Evolutionary conservation across 2,329 filamentous ascomycete species (phyloP), one percentile per base, ranked within the genome.

Genomic region (Exophiala mesophila): DNA sequence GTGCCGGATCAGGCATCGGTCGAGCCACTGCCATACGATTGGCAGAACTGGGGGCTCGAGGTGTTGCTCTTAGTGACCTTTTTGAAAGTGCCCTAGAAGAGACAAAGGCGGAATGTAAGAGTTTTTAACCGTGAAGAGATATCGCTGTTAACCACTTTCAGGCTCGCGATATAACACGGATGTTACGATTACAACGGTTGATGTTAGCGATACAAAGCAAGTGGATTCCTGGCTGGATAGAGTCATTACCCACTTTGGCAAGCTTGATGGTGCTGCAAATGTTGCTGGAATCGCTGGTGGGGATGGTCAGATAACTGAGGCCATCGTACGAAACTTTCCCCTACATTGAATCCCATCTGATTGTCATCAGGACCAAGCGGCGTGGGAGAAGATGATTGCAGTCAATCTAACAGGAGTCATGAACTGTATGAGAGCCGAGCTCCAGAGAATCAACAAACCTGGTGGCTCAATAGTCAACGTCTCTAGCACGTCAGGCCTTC

Each of bases 1-100:
- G 73, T 18, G 66, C 68, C 15, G 67, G 66, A 1, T 65, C 63
- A 9, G 73, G 73, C 12, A 76, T 76, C 36, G 73, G 72, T n/a
- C 63, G 70, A 9, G 67, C 66, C 9, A 70, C 71, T 5, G 67
- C 71, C 1, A 24, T 47, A 10, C 29, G 44, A 17, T 18, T 47
- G n/a, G 26, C 39, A 17, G 15, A 29, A 17, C 19, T 47, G 2
- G 44, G 39, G 1, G 44, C 39, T 1, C 12, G n/a, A 3, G 44
- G 44, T 8, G 12, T 47, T 8, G 33, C 34, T 15, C 21, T 47
- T 29, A 39, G 39, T 20, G 43, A 45, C 15, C 13, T 45, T 18
- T 28, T 42, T 21, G 12, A 33, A 18, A 23, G n/a, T 17, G 44
- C 34, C 3, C 21, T 47, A 7, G 33, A 31, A 3, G 44, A 47